Evolutionary conservation across 148 eudicot species (phyloP).

Genomic region (Euryodendron excelsum): DNA sequence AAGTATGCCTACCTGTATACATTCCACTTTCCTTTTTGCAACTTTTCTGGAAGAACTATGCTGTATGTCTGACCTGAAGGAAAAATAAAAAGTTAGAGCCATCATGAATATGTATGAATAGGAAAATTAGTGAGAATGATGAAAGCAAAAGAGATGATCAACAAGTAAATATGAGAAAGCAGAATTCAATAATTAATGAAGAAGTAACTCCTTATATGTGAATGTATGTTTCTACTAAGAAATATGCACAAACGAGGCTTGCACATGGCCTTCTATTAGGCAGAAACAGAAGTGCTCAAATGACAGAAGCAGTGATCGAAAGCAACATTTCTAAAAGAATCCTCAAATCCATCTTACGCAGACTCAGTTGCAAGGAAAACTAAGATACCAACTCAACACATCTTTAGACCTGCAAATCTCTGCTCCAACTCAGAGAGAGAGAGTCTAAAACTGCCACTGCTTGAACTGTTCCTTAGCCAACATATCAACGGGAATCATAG

Average conservation of each 20-base stretch:
- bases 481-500: too few species aligned
- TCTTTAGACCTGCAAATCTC: not conserved
- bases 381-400: not conserved
- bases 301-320: not conserved
- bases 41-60: slow-evolving; percentile 89
- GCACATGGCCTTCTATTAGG: not conserved
- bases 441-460: too few species aligned
- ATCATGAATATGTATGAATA: slow-evolving; percentile 5
- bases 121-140: not conserved
- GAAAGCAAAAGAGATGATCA: not conserved
- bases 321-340: not conserved
- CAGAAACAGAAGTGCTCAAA: not conserved
- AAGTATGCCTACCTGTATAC: slow-evolving; percentile 72
- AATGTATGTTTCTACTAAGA: slow-evolving; percentile 2
- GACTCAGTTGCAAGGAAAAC: not conserved
- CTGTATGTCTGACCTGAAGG: slow-evolving; percentile 69
- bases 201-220: slow-evolving; percentile 2
- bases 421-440: too few species aligned
- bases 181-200: slow-evolving; percentile 3
- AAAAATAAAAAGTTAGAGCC: slow-evolving; percentile 13
- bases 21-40: slow-evolving; percentile 92
- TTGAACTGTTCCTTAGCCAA: too few species aligned
- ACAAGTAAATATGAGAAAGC: not conserved
- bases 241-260: not conserved
- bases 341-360: not conserved